Conservation (phyloP, 805 yeast genomes). For the Kuraishia cidri region DNA sequence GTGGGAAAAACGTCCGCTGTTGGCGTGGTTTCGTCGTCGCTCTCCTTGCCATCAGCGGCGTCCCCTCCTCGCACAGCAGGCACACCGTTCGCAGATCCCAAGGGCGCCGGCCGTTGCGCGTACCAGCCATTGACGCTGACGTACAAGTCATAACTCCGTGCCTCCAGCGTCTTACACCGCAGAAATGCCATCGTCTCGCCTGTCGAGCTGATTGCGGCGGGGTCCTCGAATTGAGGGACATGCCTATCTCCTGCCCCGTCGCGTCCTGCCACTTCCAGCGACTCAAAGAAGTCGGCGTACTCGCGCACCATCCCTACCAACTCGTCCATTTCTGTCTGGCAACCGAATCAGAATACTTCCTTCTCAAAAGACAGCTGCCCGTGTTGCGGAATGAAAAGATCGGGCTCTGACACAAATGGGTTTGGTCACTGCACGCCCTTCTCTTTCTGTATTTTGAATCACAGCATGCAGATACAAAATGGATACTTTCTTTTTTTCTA, state of each 20-base stretch:
- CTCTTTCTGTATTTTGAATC: too few relatives aligned
- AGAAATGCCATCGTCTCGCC: background rate
- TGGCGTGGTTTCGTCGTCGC: background rate
- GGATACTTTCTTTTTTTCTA: too few relatives aligned
- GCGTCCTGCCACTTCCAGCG: background rate
- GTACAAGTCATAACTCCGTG: constrained; percentile 4
- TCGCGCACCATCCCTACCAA: background rate
- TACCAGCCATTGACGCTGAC: constrained; percentile 19
- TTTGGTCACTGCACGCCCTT: too few relatives aligned
- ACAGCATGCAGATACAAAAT: too few relatives aligned
- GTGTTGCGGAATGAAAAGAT: too few relatives aligned
- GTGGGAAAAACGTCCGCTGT: constrained; percentile 12
- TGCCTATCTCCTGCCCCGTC: background rate
- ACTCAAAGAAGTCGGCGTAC: background rate
- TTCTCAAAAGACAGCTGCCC: too few relatives aligned
- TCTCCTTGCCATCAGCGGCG: background rate
- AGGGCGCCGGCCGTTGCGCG: background rate
- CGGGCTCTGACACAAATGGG: too few relatives aligned
- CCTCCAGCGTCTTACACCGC: constrained; percentile 9
- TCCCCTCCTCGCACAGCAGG: too few relatives aligned
- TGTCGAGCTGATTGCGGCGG: background rate
- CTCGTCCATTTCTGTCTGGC: too few relatives aligned
- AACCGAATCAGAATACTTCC: too few relatives aligned
- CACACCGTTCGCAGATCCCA: too few relatives aligned
- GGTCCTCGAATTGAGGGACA: background rate